Conservation (phyloP, 1,139 yeast genomes). For the Lodderomyces elongisporus region DNA sequence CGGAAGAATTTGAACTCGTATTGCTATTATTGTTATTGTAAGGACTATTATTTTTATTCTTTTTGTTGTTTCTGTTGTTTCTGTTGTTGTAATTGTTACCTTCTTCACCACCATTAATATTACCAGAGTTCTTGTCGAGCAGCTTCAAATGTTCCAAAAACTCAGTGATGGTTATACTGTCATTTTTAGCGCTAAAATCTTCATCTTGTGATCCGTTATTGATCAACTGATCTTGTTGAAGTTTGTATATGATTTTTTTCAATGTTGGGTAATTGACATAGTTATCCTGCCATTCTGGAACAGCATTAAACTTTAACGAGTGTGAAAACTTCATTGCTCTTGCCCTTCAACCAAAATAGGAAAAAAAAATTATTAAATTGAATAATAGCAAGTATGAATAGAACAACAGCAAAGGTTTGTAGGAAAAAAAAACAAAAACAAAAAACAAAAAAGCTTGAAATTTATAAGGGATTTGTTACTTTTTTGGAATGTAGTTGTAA, state of each 20-base stretch:
- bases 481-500: too few species aligned
- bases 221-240: constrained; percentile 37
- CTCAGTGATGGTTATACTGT: constrained; percentile 23
- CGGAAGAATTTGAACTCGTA: too few species aligned
- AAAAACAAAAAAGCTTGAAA: too few species aligned
- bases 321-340: constrained; percentile 74
- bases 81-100: constrained; percentile 7
- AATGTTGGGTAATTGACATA: constrained; percentile 63
- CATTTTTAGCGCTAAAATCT: constrained; percentile 21
- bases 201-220: constrained; percentile 20
- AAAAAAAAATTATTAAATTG: too few species aligned
- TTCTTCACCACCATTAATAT: constrained; percentile 3
- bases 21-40: too few species aligned
- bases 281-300: constrained; percentile 63
- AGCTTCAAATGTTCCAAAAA: constrained; percentile 18
- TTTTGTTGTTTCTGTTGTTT: too few species aligned
- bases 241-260: constrained; percentile 54
- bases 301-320: constrained; percentile 71
- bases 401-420: too few species aligned
- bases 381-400: too few species aligned
- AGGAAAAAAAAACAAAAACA: too few species aligned
- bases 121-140: constrained; percentile 1
- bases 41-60: neutral
- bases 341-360: too few species aligned
- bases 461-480: too few species aligned